These are phyloP conservation scores for Thelonectria blattea DNA, from an alignment of 2,329 filamentous ascomycete species.

Conservation along the genomic window DNA sequence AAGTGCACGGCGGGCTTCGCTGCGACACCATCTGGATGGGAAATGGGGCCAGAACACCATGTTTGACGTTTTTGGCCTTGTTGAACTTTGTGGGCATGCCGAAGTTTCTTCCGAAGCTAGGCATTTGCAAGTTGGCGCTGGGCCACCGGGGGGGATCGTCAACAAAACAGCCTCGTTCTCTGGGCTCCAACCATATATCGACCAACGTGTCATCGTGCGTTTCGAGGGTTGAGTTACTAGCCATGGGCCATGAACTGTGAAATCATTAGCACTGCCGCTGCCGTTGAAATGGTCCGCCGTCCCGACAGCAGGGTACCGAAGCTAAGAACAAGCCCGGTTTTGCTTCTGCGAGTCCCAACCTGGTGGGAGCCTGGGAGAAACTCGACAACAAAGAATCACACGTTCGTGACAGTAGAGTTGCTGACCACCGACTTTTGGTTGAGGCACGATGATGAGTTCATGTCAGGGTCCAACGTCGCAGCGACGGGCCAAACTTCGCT, in stretches of 20 bases:
- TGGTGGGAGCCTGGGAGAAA: not conserved
- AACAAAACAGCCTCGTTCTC: constrained; percentile 4
- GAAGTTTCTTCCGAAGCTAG: constrained; percentile 7
- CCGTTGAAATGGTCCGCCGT: not conserved
- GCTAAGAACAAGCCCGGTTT: not conserved
- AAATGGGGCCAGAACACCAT: constrained; percentile 24
- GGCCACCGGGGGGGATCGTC: constrained; percentile 9
- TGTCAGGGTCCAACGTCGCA: constrained; percentile 5
- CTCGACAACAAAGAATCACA: constrained; percentile 4
- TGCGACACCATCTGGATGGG: constrained; percentile 26
- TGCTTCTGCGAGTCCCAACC: constrained; percentile 4
- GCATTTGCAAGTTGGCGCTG: constrained; percentile 1
- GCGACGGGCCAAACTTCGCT: not conserved
- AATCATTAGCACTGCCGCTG: not conserved
- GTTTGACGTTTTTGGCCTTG: constrained; percentile 21
- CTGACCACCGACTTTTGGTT: not conserved
- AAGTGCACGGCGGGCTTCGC: constrained; percentile 28
- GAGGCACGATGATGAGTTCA: constrained; percentile 4
- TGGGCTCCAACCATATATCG: not conserved
- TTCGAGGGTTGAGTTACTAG: constrained; percentile 7
- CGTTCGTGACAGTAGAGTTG: constrained; percentile 3
- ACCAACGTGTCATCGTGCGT: constrained; percentile 14
- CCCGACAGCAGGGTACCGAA: constrained; percentile 11
- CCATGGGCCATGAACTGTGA: constrained; percentile 4
- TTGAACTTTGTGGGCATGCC: constrained; percentile 7